phyloP scores from a whole-genome alignment of 148 eudicot genomes.

The Camellia sinensis region DNA sequence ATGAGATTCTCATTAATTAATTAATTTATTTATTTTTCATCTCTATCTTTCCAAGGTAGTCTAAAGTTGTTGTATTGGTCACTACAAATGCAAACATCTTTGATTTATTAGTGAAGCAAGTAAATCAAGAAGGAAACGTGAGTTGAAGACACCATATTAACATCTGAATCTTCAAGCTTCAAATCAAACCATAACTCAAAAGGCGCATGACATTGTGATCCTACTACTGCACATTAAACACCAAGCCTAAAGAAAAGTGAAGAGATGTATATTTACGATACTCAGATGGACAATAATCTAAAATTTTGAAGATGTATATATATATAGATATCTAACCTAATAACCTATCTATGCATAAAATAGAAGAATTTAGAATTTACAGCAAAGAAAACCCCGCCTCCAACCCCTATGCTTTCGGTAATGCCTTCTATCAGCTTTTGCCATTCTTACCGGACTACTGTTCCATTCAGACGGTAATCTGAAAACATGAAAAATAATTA shows the following conservation, averaged over 20 bases:
- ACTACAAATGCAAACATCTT: background rate
- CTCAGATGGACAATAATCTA: background rate
- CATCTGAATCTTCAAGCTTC: background rate
- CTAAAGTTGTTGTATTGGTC: too few relatives aligned
- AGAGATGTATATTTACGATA: slow-evolving; percentile 16
- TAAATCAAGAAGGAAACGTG: background rate
- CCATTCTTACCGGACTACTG: slow-evolving; percentile 91
- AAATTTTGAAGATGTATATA: slow-evolving; percentile 4
- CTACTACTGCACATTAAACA: slow-evolving; percentile 15
- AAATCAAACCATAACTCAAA: background rate
- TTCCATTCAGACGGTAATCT: slow-evolving; percentile 86
- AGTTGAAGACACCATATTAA: background rate
- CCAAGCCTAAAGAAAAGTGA: background rate
- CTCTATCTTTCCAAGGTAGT: too few relatives aligned
- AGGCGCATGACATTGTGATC: slow-evolving; percentile 2
- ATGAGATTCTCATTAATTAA: too few relatives aligned
- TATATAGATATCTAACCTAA: background rate
- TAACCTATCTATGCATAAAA: slow-evolving; percentile 13
- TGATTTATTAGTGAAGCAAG: background rate
- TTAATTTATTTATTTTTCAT: too few relatives aligned
- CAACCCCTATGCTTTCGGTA: slow-evolving; percentile 61
- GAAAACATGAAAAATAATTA: slow-evolving; percentile 12
- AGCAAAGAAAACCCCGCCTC: slow-evolving; percentile 68
- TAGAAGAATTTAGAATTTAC: slow-evolving; percentile 56
- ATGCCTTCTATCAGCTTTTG: slow-evolving; percentile 60